Base-by-base conservation (phyloP, 2,329 filamentous ascomycete species). In the Lasiodiplodia gonubiensis region DNA sequence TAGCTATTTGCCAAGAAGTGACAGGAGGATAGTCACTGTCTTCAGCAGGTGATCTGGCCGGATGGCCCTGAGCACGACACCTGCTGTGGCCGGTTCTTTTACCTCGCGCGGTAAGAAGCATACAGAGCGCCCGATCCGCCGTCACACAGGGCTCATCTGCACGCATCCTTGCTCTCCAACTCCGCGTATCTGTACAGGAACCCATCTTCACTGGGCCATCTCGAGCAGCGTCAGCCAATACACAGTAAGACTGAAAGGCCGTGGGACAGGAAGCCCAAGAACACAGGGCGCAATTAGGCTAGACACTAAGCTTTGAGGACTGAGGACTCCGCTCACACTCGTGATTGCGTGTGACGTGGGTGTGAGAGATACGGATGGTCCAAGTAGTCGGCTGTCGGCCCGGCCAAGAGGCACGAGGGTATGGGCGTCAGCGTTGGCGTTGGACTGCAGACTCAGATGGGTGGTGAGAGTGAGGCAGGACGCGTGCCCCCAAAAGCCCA, bases 271-370 rank as follows among this genome's bases (percentile, higher is more conserved):
- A 16, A n/a, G n/a, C n/a, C n/a, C n/a, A n/a, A n/a, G n/a, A n/a
- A n/a, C n/a, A n/a, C 55, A 27, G 16, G 23, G 25, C 25, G 18
- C 1, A 61, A 48, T 33, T 61, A 61, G 57, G 57, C 42, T 63
- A 49, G 30, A 27, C 23, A 63, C 42, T 63, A 63, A 63, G 39
- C 7, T 63, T 63, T 63, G 18, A 25, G 59, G 30, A 48, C 49
- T 39, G 51, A 12, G n/a, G 57, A 42, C 39, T 49, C 30, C 46
- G 51, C 27, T 23, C 49, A 33, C 42, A 12, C n/a, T 6, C n/a
- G n/a, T 46, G 37, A n/a, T 25, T 18, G 21, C 18, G 23, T 37
- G 55, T 30, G 55, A 59, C 21, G 57, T 61, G n/a, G 21, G 18
- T 8, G 25, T 18, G 37, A 53, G 30, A 14, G 12, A 37, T n/a